Evolutionary conservation across 2,329 filamentous ascomycete species (phyloP).

Genomic region (Berkeleyomyces rouxiae): DNA sequence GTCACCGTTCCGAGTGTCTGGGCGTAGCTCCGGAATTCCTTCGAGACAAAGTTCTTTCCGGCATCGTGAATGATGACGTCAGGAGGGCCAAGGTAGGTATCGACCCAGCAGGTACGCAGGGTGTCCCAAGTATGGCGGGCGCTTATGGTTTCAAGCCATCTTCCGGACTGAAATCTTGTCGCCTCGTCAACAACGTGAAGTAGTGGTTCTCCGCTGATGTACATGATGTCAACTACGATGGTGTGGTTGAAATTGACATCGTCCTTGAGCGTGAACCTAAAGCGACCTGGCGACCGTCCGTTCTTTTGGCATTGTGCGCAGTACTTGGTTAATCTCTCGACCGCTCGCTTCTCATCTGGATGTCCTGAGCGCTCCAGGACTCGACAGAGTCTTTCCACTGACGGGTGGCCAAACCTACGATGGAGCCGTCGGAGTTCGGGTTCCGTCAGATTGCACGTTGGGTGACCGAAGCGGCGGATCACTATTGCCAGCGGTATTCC

Average conservation of each 20-base stretch:
- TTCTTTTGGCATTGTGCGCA: background rate
- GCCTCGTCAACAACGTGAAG: background rate
- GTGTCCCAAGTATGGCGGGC: background rate
- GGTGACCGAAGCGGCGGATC: background rate
- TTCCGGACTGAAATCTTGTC: background rate
- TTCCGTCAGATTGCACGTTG: background rate
- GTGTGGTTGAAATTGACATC: slow-evolving; percentile 13
- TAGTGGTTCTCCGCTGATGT: background rate
- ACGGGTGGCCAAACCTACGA: background rate
- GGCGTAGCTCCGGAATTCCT: background rate
- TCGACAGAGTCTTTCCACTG: no score
- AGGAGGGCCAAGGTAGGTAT: background rate
- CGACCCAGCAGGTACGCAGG: background rate
- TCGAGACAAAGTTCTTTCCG: background rate
- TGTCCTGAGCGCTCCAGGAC: no score
- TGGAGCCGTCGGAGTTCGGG: background rate
- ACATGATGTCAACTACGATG: background rate
- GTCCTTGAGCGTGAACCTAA: slow-evolving; percentile 17
- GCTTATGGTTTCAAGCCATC: background rate
- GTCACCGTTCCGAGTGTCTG: background rate
- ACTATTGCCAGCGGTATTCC: background rate
- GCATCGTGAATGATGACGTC: background rate
- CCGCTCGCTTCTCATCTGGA: background rate
- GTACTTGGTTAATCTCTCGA: background rate
- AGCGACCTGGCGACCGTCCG: background rate